phyloP scores from a whole-genome alignment of 768 basidiomycete genomes.

The Rhizopogon vinicolor region DNA sequence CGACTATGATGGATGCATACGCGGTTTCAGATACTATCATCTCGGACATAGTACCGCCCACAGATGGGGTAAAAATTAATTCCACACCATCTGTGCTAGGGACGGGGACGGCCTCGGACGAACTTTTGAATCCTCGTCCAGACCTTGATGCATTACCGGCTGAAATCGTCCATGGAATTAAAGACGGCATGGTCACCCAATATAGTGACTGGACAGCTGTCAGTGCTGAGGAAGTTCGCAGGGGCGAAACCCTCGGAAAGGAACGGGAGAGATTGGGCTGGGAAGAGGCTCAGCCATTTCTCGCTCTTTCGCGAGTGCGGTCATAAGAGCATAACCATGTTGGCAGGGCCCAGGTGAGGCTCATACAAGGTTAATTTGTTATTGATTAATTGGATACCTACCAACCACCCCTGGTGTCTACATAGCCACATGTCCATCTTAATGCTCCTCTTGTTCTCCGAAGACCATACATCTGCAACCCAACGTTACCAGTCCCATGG shows the following conservation, averaged over 20 bases:
- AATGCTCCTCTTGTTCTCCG: too few relatives aligned
- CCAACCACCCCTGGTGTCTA: neutral
- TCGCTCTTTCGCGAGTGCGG: slow-evolving; percentile 7
- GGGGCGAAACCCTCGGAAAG: slow-evolving; percentile 55
- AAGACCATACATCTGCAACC: neutral
- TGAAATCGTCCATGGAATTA: slow-evolving; percentile 40
- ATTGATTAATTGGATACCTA: neutral
- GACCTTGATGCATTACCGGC: slow-evolving; percentile 42
- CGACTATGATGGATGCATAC: slow-evolving; percentile 93
- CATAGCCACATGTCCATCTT: neutral
- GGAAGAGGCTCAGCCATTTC: slow-evolving; percentile 45
- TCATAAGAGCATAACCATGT: neutral
- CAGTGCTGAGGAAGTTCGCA: slow-evolving; percentile 63
- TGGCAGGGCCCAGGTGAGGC: neutral
- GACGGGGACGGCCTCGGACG: neutral
- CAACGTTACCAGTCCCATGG: neutral
- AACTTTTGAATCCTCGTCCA: slow-evolving; percentile 33
- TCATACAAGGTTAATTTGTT: neutral
- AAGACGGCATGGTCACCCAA: slow-evolving; percentile 43
- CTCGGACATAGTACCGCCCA: slow-evolving; percentile 41
- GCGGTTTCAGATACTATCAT: slow-evolving; percentile 69
- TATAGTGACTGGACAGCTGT: slow-evolving; percentile 76
- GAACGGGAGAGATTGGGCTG: slow-evolving; percentile 77
- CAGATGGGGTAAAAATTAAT: slow-evolving; percentile 12
- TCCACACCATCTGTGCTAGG: slow-evolving; percentile 6